phyloP scores from a whole-genome alignment of 1,139 yeast genomes.

The Scheffersomyces insectosa region DNA sequence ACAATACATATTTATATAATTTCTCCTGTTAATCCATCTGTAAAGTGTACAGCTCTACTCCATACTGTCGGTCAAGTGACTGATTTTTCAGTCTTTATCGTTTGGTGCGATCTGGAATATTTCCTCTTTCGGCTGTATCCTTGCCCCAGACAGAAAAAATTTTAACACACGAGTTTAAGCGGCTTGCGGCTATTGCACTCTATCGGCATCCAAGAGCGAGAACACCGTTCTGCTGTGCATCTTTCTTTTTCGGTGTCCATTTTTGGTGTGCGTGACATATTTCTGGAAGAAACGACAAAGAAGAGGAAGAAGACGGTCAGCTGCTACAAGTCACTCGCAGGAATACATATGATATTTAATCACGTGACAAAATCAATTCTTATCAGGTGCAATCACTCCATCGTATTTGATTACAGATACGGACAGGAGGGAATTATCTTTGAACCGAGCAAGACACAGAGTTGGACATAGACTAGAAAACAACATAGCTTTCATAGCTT shows the following conservation, averaged over 20 bases:
- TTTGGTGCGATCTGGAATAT: conserved; percentile 2
- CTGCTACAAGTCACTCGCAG: not conserved
- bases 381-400: too few species aligned
- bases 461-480: too few species aligned
- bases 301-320: not conserved
- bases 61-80: not conserved
- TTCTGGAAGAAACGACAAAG: conserved; percentile 1
- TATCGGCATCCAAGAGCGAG: conserved; percentile 12
- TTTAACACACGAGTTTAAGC: not conserved
- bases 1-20: not conserved
- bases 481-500: too few species aligned
- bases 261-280: conserved; percentile 1
- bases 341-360: not conserved
- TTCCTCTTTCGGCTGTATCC: conserved; percentile 1
- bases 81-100: not conserved
- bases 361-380: conserved; percentile 5
- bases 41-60: not conserved
- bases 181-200: conserved; percentile 12
- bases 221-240: too few species aligned
- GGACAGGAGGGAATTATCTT: too few species aligned
- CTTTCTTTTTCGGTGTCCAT: too few species aligned
- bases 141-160: conserved; percentile 1
- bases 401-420: too few species aligned
- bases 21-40: not conserved
- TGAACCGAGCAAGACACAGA: too few species aligned